These are phyloP conservation scores for Boletus huronensis DNA, from an alignment of 768 basidiomycete species.

Conservation along the genomic window DNA sequence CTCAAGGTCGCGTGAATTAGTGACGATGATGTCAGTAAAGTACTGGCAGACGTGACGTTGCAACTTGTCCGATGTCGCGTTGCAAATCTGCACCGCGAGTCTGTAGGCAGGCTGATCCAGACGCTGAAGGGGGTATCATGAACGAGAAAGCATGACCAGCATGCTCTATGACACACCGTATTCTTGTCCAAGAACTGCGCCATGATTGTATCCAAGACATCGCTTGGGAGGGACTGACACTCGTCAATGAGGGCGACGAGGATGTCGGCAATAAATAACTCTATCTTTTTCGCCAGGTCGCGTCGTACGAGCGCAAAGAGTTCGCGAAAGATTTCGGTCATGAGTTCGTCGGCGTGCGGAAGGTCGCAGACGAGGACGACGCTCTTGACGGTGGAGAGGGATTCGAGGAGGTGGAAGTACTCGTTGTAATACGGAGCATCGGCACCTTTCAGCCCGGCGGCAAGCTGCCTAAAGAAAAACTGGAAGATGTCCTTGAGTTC, in stretches of 20 bases:
- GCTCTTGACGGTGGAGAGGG: constrained; percentile 90
- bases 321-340: constrained; percentile 77
- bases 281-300: constrained; percentile 74
- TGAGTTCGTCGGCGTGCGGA: constrained; percentile 79
- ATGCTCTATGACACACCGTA: constrained; percentile 44
- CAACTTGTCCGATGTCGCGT: constrained; percentile 76
- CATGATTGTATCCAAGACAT: constrained; percentile 78
- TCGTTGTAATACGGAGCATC: constrained; percentile 87
- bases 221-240: constrained; percentile 65
- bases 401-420: constrained; percentile 94
- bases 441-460: constrained; percentile 64
- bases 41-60: constrained; percentile 88
- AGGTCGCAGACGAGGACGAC: constrained; percentile 93
- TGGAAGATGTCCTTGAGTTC: constrained; percentile 96
- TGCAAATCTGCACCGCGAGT: constrained; percentile 85
- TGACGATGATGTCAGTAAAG: constrained; percentile 85
- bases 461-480: constrained; percentile 90
- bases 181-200: constrained; percentile 82
- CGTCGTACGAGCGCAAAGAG: constrained; percentile 80
- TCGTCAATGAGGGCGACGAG: constrained; percentile 89
- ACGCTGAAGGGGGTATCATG: constrained; percentile 38
- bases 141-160: neutral
- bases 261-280: constrained; percentile 85
- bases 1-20: constrained; percentile 53
- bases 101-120: constrained; percentile 75